Evolutionary conservation across 1,139 yeast species (phyloP).

Genomic region (Scheffersomyces segobiensis): DNA sequence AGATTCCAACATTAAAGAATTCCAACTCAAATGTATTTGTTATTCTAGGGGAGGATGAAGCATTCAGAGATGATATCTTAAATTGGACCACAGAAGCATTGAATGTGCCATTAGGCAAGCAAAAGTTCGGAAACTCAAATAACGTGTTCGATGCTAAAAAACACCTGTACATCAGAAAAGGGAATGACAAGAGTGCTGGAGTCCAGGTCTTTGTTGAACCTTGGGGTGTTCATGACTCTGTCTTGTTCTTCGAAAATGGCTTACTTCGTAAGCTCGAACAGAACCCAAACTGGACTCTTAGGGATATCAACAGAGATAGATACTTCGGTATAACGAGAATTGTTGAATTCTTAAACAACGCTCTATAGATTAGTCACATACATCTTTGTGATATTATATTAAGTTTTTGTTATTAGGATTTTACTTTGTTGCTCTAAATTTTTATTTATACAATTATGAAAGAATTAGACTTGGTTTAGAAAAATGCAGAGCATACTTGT

Average conservation of each 20-base stretch:
- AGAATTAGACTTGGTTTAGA: not conserved
- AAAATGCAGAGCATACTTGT: not conserved
- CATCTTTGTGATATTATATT: not conserved
- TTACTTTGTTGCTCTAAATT: not conserved
- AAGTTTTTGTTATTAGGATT: not conserved
- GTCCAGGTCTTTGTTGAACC: constrained; percentile 38
- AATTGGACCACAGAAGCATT: constrained; percentile 38
- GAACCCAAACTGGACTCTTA: constrained; percentile 4
- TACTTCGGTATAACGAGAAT: constrained; percentile 30
- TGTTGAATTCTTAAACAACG: constrained; percentile 28
- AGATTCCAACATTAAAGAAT: constrained; percentile 31
- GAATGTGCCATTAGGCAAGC: constrained; percentile 22
- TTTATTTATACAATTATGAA: not conserved
- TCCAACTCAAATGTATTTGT: constrained; percentile 29
- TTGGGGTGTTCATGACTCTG: constrained; percentile 45
- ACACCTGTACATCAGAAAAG: constrained; percentile 17
- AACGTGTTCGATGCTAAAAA: constrained; percentile 19
- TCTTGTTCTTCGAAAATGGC: constrained; percentile 33
- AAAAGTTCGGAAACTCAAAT: constrained; percentile 27
- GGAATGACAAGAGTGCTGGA: constrained; percentile 12
- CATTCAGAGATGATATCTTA: constrained; percentile 42
- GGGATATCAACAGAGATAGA: constrained; percentile 12
- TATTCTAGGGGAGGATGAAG: constrained; percentile 45
- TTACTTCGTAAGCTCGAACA: constrained; percentile 6
- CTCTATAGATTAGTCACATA: constrained; percentile 9